These are phyloP conservation scores for Barnettozyma sucrosica DNA, from an alignment of 805 yeast species.

Conservation along the genomic window DNA sequence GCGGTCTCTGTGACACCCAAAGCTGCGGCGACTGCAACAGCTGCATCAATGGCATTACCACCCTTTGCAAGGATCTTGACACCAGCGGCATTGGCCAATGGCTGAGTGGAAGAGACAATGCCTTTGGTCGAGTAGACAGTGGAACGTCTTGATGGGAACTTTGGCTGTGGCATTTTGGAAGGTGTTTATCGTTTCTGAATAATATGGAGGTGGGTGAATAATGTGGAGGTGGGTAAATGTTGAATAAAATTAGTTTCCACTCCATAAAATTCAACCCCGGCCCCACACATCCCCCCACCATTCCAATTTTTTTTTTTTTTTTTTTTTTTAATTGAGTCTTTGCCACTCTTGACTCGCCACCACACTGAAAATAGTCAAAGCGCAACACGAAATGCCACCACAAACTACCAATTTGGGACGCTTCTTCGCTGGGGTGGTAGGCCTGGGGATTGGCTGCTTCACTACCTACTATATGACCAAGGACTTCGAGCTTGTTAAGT, in stretches of 20 bases:
- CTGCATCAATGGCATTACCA: slow-evolving; percentile 68
- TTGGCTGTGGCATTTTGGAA: slow-evolving; percentile 7
- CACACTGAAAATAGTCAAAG: not conserved
- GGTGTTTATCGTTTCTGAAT: not conserved
- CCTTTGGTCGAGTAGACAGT: slow-evolving; percentile 70
- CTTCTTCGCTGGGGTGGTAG: slow-evolving; percentile 14
- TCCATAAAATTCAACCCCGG: not conserved
- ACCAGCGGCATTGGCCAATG: slow-evolving; percentile 73
- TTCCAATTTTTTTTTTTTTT: too few relatives aligned
- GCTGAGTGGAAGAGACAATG: slow-evolving; percentile 70
- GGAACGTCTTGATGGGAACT: slow-evolving; percentile 57
- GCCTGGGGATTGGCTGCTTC: slow-evolving; percentile 14
- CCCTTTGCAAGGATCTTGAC: slow-evolving; percentile 58
- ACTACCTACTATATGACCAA: slow-evolving; percentile 18
- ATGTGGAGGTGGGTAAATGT: not conserved
- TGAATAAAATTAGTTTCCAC: not conserved
- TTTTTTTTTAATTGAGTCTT: too few relatives aligned
- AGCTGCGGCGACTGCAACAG: slow-evolving; percentile 54
- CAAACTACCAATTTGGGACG: slow-evolving; percentile 11
- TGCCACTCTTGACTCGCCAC: not conserved
- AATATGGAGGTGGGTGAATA: too few relatives aligned
- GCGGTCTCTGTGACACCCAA: slow-evolving; percentile 52
- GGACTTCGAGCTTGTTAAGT: slow-evolving; percentile 31
- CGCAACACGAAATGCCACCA: slow-evolving; percentile 8
- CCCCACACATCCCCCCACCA: too few relatives aligned